Conservation (phyloP, 345 rosid species). For the Clausena lansium region DNA sequence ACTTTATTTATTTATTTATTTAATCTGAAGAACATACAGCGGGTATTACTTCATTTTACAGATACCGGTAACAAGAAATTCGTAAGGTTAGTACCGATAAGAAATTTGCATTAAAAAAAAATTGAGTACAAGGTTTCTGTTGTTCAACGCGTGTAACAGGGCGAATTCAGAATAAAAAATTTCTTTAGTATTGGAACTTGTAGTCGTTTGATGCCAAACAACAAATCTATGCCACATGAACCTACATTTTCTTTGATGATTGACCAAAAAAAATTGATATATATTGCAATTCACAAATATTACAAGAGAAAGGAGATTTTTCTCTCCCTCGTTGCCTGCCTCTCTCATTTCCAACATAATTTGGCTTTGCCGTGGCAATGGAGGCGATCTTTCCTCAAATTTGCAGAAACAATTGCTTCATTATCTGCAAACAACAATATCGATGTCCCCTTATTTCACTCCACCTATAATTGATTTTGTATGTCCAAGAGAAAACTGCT, state of each 20-base stretch:
- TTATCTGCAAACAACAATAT: slow-evolving; percentile 14
- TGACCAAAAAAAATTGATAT: neutral
- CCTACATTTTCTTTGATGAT: slow-evolving; percentile 26
- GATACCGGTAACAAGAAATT: too few relatives aligned
- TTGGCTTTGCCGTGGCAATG: slow-evolving; percentile 12
- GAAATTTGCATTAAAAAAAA: too few relatives aligned
- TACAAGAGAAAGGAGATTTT: slow-evolving; percentile 12
- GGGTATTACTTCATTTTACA: too few relatives aligned
- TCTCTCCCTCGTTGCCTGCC: slow-evolving; percentile 1
- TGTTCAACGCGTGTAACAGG: neutral
- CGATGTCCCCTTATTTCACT: slow-evolving; percentile 25
- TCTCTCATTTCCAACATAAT: slow-evolving; percentile 11
- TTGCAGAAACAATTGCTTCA: slow-evolving; percentile 16
- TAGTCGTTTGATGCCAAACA: slow-evolving; percentile 7
- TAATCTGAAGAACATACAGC: too few relatives aligned
- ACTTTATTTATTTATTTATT: too few relatives aligned
- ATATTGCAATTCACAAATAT: slow-evolving; percentile 17
- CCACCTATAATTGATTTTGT: slow-evolving; percentile 16
- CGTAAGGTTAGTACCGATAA: too few relatives aligned
- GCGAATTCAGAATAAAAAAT: neutral
- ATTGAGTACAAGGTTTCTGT: neutral
- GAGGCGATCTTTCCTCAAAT: slow-evolving; percentile 17
- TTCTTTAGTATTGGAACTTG: slow-evolving; percentile 14
- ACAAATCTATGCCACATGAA: slow-evolving; percentile 22
- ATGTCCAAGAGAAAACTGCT: slow-evolving; percentile 9